Evolutionary conservation across 2,329 filamentous ascomycete species (phyloP), one percentile per base, ranked within the genome.

Genomic region (Graphilbum sp.): DNA sequence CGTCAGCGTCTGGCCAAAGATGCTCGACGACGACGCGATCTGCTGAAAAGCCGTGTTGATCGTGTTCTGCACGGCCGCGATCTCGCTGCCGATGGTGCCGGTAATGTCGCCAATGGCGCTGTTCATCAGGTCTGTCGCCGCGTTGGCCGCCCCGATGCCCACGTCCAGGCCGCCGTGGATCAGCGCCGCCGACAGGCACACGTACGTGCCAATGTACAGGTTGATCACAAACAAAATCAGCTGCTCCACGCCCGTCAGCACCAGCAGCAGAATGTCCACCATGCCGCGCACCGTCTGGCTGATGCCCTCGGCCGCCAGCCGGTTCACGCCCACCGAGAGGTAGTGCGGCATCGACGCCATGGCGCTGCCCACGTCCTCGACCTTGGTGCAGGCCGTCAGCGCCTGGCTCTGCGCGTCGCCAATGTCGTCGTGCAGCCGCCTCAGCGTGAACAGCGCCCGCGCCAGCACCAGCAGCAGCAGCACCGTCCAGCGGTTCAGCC

Each of bases 301-400:
- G 47, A 96, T 78, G 40, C 83, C 79, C 35, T 69, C 69, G 24
- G 85, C 83, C 8, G 84, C 80, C 48, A 96, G 62, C 42, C 84
- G 72, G 59, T 98, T 98, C 54, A 95, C 78, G 39, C 90, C 90
- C 37, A 71, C 65, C 2, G 87, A 82, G 54, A 96, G 77, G 60
- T 94, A 96, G 58, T 95, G 81, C 41, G 90, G 90, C 86, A 96
- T 94, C 29, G 90, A 96, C 30, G 88, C 90, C 84, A 98, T 88
- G 43, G 85, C 72, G 54, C 86, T 95, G 45, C 88, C 90, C 48
- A 93, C 74, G 47, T 84, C 84, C 62, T 98, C 88, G 35, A 96
- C 88, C 55, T 82, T 81, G 41, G 78, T 85, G 58, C 90, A 98
- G 46, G 88, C 86, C 37, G 83, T 79, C 38, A 94, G 70, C 19